Percentiles rank a stretch among this genome's conserved stretches.
phyloP scores from a whole-genome alignment of 305 asterid species.

The Fraxinus platypoda region DNA sequence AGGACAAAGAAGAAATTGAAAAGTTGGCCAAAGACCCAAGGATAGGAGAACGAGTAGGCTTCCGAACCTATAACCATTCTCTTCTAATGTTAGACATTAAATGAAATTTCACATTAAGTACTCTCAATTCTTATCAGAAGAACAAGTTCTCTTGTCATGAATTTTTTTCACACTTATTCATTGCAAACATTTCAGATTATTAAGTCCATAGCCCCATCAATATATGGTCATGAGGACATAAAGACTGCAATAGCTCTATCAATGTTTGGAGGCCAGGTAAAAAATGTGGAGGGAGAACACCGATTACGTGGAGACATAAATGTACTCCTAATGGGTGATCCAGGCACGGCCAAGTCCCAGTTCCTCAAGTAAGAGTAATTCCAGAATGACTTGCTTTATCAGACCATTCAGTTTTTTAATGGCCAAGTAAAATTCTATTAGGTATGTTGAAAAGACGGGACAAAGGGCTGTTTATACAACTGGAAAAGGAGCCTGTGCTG shows the following conservation, averaged over 20 bases:
- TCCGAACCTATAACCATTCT: slow-evolving; percentile 6
- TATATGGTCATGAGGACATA: slow-evolving; percentile 95
- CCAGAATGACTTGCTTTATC: slow-evolving; percentile 23
- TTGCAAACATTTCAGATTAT: slow-evolving; percentile 46
- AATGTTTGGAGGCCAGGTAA: slow-evolving; percentile 95
- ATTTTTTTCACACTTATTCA: not conserved
- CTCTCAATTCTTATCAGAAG: not conserved
- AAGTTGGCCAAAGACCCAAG: slow-evolving; percentile 94
- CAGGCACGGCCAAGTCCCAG: slow-evolving; percentile 98
- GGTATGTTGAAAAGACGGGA: slow-evolving; percentile 95
- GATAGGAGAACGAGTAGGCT: slow-evolving; percentile 80
- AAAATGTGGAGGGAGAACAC: slow-evolving; percentile 88
- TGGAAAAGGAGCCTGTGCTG: slow-evolving; percentile 99
- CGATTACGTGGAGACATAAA: slow-evolving; percentile 89
- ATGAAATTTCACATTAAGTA: not conserved
- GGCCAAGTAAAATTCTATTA: slow-evolving; percentile 26
- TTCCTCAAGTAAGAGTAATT: slow-evolving; percentile 75
- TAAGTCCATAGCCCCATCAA: slow-evolving; percentile 96
- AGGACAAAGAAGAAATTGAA: slow-evolving; percentile 94
- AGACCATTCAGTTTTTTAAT: not conserved
- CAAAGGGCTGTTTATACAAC: slow-evolving; percentile 97
- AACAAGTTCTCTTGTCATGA: not conserved
- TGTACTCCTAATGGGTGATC: slow-evolving; percentile 94
- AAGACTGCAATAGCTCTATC: slow-evolving; percentile 97
- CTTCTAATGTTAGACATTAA: not conserved